Percentiles rank a stretch among this genome's conserved stretches.
Conservation (phyloP, 805 yeast genomes). For the Candida michaelii region DNA sequence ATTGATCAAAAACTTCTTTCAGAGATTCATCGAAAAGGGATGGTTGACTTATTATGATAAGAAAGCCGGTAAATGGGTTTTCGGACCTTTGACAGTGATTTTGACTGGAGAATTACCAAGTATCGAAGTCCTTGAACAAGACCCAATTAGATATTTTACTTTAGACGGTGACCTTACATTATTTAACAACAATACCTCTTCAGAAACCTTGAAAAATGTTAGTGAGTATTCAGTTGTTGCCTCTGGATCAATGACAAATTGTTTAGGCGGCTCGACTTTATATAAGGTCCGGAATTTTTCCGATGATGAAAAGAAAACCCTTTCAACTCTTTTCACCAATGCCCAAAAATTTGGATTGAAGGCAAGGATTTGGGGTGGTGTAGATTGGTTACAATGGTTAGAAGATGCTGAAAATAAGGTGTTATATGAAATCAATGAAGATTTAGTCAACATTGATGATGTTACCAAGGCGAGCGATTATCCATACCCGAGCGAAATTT, state of each 20-base stretch:
- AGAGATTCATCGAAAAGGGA: conserved; percentile 45
- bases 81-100: conserved; percentile 61
- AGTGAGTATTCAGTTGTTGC: conserved; percentile 37
- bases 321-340: conserved; percentile 26
- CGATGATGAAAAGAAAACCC: conserved; percentile 30
- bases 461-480: conserved; percentile 21
- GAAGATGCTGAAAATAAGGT: conserved; percentile 50
- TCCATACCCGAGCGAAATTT: neutral
- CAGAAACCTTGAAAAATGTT: conserved; percentile 21
- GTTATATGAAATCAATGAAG: conserved; percentile 50
- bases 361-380: conserved; percentile 71
- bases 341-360: conserved; percentile 53
- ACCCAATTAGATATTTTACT: conserved; percentile 38
- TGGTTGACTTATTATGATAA: conserved; percentile 53
- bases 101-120: conserved; percentile 65
- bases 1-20: conserved; percentile 44
- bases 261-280: conserved; percentile 22
- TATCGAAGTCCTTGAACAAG: conserved; percentile 24
- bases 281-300: conserved; percentile 32
- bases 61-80: conserved; percentile 25
- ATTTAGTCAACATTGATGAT: conserved; percentile 64
- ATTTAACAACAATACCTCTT: conserved; percentile 24
- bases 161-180: conserved; percentile 51
- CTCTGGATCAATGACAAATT: conserved; percentile 39
- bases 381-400: conserved; percentile 56